A percentile compares a stretch with the other conserved stretches of the same genome.
phyloP scores from a whole-genome alignment of 805 yeast species.

The Candida ortonii region DNA sequence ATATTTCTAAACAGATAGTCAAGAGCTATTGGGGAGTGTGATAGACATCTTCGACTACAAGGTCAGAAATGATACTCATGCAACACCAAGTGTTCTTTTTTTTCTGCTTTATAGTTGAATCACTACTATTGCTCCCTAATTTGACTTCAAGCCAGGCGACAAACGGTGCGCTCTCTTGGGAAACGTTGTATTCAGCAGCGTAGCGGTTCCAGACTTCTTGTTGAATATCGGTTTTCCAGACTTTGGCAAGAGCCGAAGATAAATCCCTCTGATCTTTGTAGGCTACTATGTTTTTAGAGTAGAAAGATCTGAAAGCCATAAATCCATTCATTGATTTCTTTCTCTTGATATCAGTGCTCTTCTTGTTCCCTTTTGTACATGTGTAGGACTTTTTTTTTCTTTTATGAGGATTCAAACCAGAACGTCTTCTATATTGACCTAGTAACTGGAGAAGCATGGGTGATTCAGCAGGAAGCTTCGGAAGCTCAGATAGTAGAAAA shows the following conservation, averaged over 20 bases:
- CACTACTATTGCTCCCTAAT: slow-evolving; percentile 8
- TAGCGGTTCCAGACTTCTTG: slow-evolving; percentile 33
- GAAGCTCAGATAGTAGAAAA: slow-evolving; percentile 9
- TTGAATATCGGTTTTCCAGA: slow-evolving; percentile 29
- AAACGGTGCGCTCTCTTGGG: slow-evolving; percentile 10
- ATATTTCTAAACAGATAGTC: no score
- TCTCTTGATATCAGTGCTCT: slow-evolving; percentile 2
- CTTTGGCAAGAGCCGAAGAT: slow-evolving; percentile 12
- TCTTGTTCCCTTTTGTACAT: background rate
- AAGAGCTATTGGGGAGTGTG: no score
- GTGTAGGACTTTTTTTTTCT: background rate
- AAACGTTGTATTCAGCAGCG: slow-evolving; percentile 30
- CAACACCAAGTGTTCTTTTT: slow-evolving; percentile 7
- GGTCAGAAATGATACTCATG: slow-evolving; percentile 14
- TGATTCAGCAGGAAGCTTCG: slow-evolving; percentile 11
- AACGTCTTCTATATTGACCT: slow-evolving; percentile 1
- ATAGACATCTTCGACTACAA: slow-evolving; percentile 21
- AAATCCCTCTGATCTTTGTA: slow-evolving; percentile 13
- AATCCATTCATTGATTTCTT: slow-evolving; percentile 17
- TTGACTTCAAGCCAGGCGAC: slow-evolving; percentile 17
- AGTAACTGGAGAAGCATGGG: slow-evolving; percentile 5
- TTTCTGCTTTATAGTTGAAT: no score
- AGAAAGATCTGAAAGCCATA: slow-evolving; percentile 19
- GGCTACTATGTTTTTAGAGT: slow-evolving; percentile 10
- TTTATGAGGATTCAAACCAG: background rate